A percentile compares a stretch with the other conserved stretches of the same genome.
phyloP scores from a whole-genome alignment of 495 filamentous ascomycete species.

The Daldinia vernicosa region DNA sequence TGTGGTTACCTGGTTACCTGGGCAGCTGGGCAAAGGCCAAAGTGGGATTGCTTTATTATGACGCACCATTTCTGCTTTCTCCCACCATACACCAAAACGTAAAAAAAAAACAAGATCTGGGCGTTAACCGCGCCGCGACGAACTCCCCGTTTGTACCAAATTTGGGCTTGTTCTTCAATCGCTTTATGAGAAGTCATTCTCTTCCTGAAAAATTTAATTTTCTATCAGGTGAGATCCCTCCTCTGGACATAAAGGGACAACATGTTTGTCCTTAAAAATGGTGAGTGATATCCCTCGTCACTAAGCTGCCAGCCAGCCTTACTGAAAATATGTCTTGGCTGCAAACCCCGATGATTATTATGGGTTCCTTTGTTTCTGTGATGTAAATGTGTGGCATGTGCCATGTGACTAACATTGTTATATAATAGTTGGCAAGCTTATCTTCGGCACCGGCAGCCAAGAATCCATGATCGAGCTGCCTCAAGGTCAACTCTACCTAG shows the following conservation, averaged over 20 bases:
- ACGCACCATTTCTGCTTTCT: slow-evolving; percentile 27
- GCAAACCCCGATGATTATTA: neutral
- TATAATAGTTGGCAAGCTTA: slow-evolving; percentile 81
- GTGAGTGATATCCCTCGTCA: slow-evolving; percentile 36
- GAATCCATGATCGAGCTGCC: slow-evolving; percentile 94
- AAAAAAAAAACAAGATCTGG: slow-evolving; percentile 3
- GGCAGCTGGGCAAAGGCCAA: slow-evolving; percentile 31
- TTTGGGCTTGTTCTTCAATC: slow-evolving; percentile 2
- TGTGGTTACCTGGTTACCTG: slow-evolving; percentile 32
- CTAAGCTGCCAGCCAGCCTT: neutral
- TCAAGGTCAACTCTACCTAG: slow-evolving; percentile 95
- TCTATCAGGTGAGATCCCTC: neutral
- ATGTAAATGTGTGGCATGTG: neutral
- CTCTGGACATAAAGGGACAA: slow-evolving; percentile 24
- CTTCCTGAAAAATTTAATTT: neutral
- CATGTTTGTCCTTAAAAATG: slow-evolving; percentile 52
- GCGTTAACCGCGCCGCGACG: slow-evolving; percentile 22
- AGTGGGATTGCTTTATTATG: slow-evolving; percentile 37
- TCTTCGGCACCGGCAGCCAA: slow-evolving; percentile 90
- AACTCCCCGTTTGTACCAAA: slow-evolving; percentile 20
- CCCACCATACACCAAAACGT: neutral
- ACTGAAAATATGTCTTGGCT: slow-evolving; percentile 4
- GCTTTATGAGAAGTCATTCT: neutral
- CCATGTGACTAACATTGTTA: slow-evolving; percentile 23
- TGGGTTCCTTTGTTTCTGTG: neutral